These are phyloP conservation scores for Suzukiozyma palmioleophila DNA, from an alignment of 1,139 yeast genomes.

Conservation along the genomic window DNA sequence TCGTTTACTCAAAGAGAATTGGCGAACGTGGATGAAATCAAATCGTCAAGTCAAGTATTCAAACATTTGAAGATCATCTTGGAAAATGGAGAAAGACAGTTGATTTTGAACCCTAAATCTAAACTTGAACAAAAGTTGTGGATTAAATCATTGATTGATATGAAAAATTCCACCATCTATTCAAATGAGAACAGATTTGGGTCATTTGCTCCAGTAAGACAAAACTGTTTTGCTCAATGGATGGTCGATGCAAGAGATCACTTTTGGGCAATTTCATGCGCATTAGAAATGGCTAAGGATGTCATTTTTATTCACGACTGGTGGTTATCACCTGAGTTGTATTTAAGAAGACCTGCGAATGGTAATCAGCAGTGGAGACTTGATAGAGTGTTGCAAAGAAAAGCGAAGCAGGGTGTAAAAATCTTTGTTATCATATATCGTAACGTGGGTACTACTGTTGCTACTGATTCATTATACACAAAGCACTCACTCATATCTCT, in stretches of 20 bases:
- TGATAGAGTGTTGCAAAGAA: slow-evolving; percentile 81
- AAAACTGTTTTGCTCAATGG: slow-evolving; percentile 89
- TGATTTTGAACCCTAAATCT: slow-evolving; percentile 71
- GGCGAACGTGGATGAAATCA: slow-evolving; percentile 19
- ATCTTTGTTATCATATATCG: slow-evolving; percentile 88
- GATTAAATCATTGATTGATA: slow-evolving; percentile 67
- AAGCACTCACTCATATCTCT: slow-evolving; percentile 86
- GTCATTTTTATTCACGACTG: slow-evolving; percentile 95
- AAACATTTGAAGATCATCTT: slow-evolving; percentile 57
- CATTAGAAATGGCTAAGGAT: slow-evolving; percentile 90
- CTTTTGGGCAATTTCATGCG: slow-evolving; percentile 93
- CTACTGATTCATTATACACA: slow-evolving; percentile 91
- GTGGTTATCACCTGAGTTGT: slow-evolving; percentile 97
- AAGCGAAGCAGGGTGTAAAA: slow-evolving; percentile 93
- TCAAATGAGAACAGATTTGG: slow-evolving; percentile 69
- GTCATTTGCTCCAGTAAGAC: slow-evolving; percentile 89
- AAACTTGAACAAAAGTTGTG: slow-evolving; percentile 69
- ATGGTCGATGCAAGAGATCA: slow-evolving; percentile 96
- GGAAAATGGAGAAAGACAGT: slow-evolving; percentile 73
- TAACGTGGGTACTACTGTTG: slow-evolving; percentile 89
- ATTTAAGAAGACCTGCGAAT: slow-evolving; percentile 88
- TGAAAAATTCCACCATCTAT: slow-evolving; percentile 72
- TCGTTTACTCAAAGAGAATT: slow-evolving; percentile 24
- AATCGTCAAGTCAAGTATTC: slow-evolving; percentile 24
- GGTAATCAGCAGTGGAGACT: slow-evolving; percentile 94